Evolutionary conservation across 163 green algal genomes (phyloP), one percentile per base, ranked within the genome.

Genomic region (Scenedesmus sp.): DNA sequence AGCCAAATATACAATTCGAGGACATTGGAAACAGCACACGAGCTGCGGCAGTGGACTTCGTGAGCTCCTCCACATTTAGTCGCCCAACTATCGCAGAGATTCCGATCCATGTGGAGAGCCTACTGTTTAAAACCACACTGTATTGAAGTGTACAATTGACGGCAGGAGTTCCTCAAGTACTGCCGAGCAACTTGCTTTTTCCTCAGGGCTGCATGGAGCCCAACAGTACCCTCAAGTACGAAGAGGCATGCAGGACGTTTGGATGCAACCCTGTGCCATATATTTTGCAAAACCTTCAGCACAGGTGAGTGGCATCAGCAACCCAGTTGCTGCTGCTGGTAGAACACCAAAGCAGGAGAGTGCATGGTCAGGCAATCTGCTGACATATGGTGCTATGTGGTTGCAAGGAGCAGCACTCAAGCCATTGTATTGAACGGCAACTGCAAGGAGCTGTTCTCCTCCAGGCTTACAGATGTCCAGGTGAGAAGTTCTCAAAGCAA

Each of bases 361-460:
- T 13, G 4, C 23, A 46, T 15, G 23, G 5, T 79, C 70, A 79
- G 70, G 70, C 70, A 5, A 23, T 15, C 70, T 23, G 46, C 23
- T 52, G 13, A 13, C 23, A 52, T 64, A 64, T 15, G 9, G 9
- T 64, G 59, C 15, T 2, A 23, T 52, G 4, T n/a, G 12, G 70
- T 79, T 79, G 70, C 23, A 79, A 16, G 6, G 0, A 6, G 70
- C 23, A 79, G 70, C 70, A 79, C 23, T 1, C 70, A 79, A 52
- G 23, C 70, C 46, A 6, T 79, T 6, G 10, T 16, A 13, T 66
- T 82, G 46, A 26, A 54, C 8, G 83, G 83, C n/a, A 88, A 88
- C 59, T 76, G 83, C 57, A 88, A 88, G 23, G 56, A 88, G 83
- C 83, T 88, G 4, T 88, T 88, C 83, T 76, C 15, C 57, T 7